These are phyloP conservation scores for Ziziphus jujuba DNA, from an alignment of 306 rosid genomes.

Conservation along the genomic window DNA sequence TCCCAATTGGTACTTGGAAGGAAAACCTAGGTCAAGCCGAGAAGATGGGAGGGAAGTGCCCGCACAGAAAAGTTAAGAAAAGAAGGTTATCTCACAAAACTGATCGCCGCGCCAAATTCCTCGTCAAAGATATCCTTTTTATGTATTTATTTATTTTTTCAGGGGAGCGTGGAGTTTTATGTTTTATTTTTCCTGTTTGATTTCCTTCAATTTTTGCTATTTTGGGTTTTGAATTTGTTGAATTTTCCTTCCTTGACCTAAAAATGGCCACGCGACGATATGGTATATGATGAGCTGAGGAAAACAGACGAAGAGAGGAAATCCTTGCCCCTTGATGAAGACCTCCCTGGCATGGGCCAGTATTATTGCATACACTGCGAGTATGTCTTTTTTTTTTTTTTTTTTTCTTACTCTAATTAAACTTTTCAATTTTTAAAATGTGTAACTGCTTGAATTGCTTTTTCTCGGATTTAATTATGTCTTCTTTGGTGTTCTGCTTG, in stretches of 20 bases:
- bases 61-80: conserved; percentile 81
- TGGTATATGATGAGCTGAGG: conserved; percentile 67
- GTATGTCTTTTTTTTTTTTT: conserved; percentile 35
- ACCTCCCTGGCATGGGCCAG: conserved; percentile 96
- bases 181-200: not conserved
- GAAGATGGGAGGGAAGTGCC: conserved; percentile 94
- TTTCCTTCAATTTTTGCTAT: not conserved
- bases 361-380: conserved; percentile 86
- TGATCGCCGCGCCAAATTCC: conserved; percentile 70
- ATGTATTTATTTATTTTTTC: not conserved
- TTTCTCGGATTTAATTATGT: not conserved
- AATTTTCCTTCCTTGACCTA: conserved; percentile 52
- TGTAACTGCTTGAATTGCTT: not conserved
- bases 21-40: conserved; percentile 14
- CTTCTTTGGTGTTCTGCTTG: not conserved
- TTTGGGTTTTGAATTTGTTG: not conserved
- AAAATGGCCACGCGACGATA: conserved; percentile 61
- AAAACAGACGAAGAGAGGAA: conserved; percentile 44
- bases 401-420: not conserved
- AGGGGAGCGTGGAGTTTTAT: no score
- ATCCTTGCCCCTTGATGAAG: conserved; percentile 74
- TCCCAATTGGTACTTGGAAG: no score
- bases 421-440: not conserved
- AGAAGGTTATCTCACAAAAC: conserved; percentile 83
- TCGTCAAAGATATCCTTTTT: conserved; percentile 69